Conservation (phyloP, 306 rosid genomes). For the Fragaria iinumae region DNA sequence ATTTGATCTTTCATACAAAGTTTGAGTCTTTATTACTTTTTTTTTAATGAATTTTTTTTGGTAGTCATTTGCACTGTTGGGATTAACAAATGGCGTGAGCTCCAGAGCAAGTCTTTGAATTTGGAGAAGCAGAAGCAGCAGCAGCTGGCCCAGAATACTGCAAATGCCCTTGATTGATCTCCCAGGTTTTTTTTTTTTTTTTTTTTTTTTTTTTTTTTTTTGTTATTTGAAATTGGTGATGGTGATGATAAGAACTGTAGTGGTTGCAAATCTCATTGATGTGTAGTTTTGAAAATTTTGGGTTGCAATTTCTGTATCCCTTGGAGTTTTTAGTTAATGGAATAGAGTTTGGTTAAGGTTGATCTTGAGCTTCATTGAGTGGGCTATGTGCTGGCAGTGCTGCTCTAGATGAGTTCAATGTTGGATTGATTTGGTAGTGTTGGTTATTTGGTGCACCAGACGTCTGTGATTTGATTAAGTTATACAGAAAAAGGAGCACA, state of each 20-base stretch:
- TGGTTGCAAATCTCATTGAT: background rate
- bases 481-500: too few relatives aligned
- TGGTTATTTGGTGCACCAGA: background rate
- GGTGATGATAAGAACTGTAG: background rate
- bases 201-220: background rate
- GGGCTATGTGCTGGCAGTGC: background rate
- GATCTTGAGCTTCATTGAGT: background rate
- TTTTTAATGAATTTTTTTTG: background rate
- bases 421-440: background rate
- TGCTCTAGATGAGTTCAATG: background rate
- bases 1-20: background rate
- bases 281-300: background rate
- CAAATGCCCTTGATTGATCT: conserved; percentile 28
- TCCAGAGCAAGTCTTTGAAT: conserved; percentile 41
- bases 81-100: conserved; percentile 57
- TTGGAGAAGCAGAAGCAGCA: conserved; percentile 30
- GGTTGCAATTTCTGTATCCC: background rate
- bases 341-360: background rate
- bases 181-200: background rate
- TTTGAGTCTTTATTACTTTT: background rate
- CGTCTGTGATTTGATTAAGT: background rate
- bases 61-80: conserved; percentile 49
- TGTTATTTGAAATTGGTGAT: background rate
- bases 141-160: conserved; percentile 25
- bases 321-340: background rate